Evolutionary conservation across 805 yeast genomes (phyloP), one percentile per base, ranked within the genome.

Genomic region (Ogataea henricii): DNA sequence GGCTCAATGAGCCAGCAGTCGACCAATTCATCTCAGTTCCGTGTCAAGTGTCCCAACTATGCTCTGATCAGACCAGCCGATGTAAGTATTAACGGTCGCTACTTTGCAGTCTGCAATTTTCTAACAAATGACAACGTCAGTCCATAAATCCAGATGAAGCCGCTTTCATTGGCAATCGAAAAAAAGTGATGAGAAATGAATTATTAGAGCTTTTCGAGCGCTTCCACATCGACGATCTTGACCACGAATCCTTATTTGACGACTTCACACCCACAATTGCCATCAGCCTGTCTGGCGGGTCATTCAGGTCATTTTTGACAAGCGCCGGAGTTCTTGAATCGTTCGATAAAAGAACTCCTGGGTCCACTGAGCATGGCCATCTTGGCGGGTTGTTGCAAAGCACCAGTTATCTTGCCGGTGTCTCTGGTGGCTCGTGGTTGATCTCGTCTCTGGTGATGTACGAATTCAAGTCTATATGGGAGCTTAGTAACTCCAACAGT

Each of bases 401-500:
- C 6, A 49, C 81, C 0, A 67, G 77, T 13, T 84, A 85, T 58
- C 68, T 85, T 9, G 76, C 81, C 0, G 89, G 89, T 0, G 74
- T 83, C 1, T 82, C 89, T 2, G 90, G 90, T 1, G 91, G 90
- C 0, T 76, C 85, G 39, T 85, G 91, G 90, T 64, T 82, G 7
- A 78, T 85, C 1, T 76, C 84, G 38, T 75, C 78, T 17, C 53
- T 77, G 25, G 60, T 70, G 6, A 45, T 71, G 12, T 63, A 74
- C 53, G 71, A 72, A 53, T 75, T 72, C 57, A 53, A 65, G 14
- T 55, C 71, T 1, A 54, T 71, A n/a, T 47, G 48, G 4, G 49
- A 65, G 43, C 27, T 69, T 38, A 54, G 53, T 27, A 52, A 58
- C 14, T 53, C 55, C 20, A 48, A 65, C 4, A 61, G 64, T 5